These are phyloP conservation scores for Boletus sensibilis DNA, from an alignment of 768 basidiomycete species.

Conservation along the genomic window DNA sequence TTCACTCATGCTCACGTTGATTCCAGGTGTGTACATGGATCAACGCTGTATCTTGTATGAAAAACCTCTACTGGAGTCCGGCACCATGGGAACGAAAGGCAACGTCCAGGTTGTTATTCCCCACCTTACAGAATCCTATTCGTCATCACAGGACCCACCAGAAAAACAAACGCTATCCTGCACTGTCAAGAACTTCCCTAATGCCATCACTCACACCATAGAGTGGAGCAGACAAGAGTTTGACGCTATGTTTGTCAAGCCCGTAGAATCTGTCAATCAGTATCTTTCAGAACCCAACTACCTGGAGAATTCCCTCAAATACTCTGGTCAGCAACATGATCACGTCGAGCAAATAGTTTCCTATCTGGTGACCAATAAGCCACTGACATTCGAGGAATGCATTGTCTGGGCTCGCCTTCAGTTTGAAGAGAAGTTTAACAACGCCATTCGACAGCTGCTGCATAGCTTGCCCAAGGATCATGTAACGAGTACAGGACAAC, in stretches of 20 bases:
- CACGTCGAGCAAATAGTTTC: slow-evolving; percentile 86
- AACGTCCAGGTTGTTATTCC: slow-evolving; percentile 96
- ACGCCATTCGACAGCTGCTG: slow-evolving; percentile 88
- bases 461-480: slow-evolving; percentile 95
- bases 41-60: slow-evolving; percentile 95
- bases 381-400: slow-evolving; percentile 95
- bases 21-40: slow-evolving; percentile 94
- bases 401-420: slow-evolving; percentile 94
- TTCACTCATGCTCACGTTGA: slow-evolving; percentile 1
- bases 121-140: slow-evolving; percentile 93
- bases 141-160: slow-evolving; percentile 97
- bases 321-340: slow-evolving; percentile 87
- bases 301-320: slow-evolving; percentile 85
- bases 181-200: slow-evolving; percentile 98
- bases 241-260: slow-evolving; percentile 90
- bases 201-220: slow-evolving; percentile 96
- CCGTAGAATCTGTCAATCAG: slow-evolving; percentile 89
- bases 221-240: slow-evolving; percentile 98
- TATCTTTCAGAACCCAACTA: slow-evolving; percentile 98
- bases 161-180: slow-evolving; percentile 97
- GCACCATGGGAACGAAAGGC: slow-evolving; percentile 97
- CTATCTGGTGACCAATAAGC: slow-evolving; percentile 89
- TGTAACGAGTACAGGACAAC: slow-evolving; percentile 85
- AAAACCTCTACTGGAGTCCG: slow-evolving; percentile 95
- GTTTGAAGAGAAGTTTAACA: slow-evolving; percentile 92